Percentiles rank a stretch among this genome's conserved stretches.
phyloP scores from a whole-genome alignment of 495 filamentous ascomycete genomes.

The Penicillium tannophilum region DNA sequence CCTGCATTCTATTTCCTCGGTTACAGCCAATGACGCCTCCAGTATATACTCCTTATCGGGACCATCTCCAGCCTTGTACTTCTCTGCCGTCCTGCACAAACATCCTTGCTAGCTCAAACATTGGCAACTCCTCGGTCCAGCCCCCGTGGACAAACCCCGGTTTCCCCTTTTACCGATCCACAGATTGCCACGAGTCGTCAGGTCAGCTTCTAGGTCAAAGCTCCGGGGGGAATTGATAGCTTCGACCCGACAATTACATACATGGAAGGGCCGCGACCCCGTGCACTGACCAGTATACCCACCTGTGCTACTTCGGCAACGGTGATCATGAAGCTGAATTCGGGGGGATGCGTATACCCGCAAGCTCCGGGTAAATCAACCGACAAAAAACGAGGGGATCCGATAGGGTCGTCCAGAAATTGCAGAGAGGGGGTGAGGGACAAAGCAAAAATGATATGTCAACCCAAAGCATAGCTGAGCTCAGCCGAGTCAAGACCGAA shows the following conservation, averaged over 20 bases:
- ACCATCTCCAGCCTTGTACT: constrained; percentile 1
- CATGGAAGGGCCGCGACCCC: constrained; percentile 19
- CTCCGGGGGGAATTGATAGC: constrained; percentile 24
- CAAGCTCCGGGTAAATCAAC: constrained; percentile 7
- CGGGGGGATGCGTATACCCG: constrained; percentile 24
- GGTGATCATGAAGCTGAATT: constrained; percentile 21
- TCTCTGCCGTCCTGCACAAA: constrained; percentile 21
- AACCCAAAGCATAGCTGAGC: not conserved
- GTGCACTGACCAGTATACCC: constrained; percentile 27
- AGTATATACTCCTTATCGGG: constrained; percentile 23
- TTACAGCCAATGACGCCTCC: constrained; percentile 16
- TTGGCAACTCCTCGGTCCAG: not conserved
- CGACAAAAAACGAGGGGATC: constrained; percentile 15
- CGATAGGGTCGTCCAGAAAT: constrained; percentile 23
- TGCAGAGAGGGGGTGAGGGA: not conserved
- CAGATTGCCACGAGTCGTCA: constrained; percentile 8
- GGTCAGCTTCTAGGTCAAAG: constrained; percentile 21
- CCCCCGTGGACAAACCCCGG: constrained; percentile 9
- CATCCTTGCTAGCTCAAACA: constrained; percentile 16
- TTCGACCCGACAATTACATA: constrained; percentile 28
- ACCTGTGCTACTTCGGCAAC: constrained; percentile 21
- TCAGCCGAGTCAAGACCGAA: constrained; percentile 13
- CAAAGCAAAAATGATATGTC: constrained; percentile 21
- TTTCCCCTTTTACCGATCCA: constrained; percentile 24
- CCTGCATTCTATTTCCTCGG: constrained; percentile 14